Base-by-base conservation (phyloP, 176 grass and related monocot genomes). In the Poa annua region DNA sequence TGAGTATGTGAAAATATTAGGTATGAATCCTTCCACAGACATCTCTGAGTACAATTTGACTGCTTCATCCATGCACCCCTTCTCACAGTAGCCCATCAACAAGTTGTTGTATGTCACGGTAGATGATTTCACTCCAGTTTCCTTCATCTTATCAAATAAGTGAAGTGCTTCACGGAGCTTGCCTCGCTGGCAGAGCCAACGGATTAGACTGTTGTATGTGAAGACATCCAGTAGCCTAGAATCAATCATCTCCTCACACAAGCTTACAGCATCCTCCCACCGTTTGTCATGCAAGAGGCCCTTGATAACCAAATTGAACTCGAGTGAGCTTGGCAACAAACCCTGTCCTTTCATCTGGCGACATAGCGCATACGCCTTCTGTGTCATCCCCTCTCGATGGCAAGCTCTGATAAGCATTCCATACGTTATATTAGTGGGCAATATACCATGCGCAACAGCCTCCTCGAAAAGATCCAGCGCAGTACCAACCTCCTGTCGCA, bases 1-100 rank as follows among this genome's bases (percentile, higher is more conserved):
- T 64, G 90, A 65, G 77, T 87, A 97, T 36, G 95, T 97, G 69
- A 92, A 47, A 26, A n/a, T 75, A 94, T 87, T 97, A 48, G 90
- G 95, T n/a, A 33, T 60, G 54, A 91, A 66, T 47, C 95, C 90
- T 73, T 85, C 85, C 48, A 73, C 25, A 42, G 50, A 53, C 84
- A 97, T 94, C 76, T 97, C 86, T 73, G 84, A 75, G 81, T 84
- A 92, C 51, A 97, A 80, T 54, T 81, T 85, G 64, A 78, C 20
- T 29, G 95, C 90, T 59, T 85, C 85, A 88, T 97, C 91, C 85
- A 97, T 83, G 77, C 55, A 47, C 34, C 92, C 88, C 22, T 86
- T 86, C 71, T 71, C 65, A 82, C 95, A 94, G 78, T 88, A 88
- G 55, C 95, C 88, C 52, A 84, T 75, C 62, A 97, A 44, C 88